A percentile compares a stretch with the other conserved stretches of the same genome.
These are phyloP conservation scores for Paspalum vaginatum DNA, from an alignment of 176 grass and related monocot genomes.

Conservation along the genomic window DNA sequence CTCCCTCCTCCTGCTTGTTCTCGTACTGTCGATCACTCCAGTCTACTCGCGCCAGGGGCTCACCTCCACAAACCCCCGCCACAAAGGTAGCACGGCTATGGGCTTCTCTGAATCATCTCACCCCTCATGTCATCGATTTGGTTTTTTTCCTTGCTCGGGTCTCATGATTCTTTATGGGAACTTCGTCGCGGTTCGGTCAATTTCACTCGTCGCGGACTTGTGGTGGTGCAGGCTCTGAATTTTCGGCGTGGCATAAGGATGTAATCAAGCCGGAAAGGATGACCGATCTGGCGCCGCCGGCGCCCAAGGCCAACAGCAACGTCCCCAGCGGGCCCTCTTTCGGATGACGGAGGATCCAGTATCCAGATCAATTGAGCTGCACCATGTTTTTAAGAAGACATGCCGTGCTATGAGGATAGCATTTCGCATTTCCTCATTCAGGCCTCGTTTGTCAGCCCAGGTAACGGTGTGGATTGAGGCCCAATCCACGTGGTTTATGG, in stretches of 20 bases:
- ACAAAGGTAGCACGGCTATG: background rate
- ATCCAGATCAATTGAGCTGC: background rate
- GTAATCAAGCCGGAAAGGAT: background rate
- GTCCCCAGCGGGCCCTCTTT: conserved; percentile 12
- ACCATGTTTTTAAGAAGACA: background rate
- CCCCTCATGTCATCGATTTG: background rate
- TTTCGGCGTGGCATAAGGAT: background rate
- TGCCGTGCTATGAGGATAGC: too few species aligned
- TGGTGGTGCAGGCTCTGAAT: background rate
- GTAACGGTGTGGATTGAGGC: too few species aligned
- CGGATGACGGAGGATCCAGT: too few species aligned
- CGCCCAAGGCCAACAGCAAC: conserved; percentile 23
- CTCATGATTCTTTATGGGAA: background rate
- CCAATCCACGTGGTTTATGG: too few species aligned
- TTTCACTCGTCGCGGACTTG: too few species aligned
- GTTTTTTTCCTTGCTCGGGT: background rate
- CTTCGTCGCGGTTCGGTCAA: background rate
- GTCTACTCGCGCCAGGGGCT: background rate
- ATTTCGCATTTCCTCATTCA: too few species aligned
- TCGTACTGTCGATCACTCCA: background rate
- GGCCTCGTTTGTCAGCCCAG: too few species aligned
- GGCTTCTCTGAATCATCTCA: background rate
- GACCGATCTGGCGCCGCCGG: background rate
- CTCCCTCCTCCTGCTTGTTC: background rate
- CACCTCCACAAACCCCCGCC: background rate